These are phyloP conservation scores for Canavalia gladiata DNA, from an alignment of 306 rosid species.

Conservation along the genomic window DNA sequence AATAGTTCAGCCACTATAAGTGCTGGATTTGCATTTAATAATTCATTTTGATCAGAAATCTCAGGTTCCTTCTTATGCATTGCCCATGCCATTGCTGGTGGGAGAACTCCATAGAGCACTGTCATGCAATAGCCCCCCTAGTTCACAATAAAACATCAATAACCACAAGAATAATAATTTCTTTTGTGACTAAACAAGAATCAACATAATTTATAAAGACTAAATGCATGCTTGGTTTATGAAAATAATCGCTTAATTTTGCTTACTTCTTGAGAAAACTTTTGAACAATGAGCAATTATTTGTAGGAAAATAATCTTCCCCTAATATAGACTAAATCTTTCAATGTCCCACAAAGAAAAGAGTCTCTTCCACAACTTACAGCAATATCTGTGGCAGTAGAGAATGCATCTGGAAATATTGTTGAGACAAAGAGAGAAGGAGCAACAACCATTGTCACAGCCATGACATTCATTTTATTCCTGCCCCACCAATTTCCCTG, in stretches of 20 bases:
- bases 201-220: neutral
- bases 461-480: slow-evolving; percentile 57
- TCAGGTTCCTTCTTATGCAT: slow-evolving; percentile 54
- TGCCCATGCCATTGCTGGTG: slow-evolving; percentile 85
- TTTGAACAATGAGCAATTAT: neutral
- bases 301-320: too few species aligned
- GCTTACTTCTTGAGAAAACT: neutral
- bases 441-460: slow-evolving; percentile 67
- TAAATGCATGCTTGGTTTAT: neutral
- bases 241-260: neutral
- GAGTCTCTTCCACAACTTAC: slow-evolving; percentile 54
- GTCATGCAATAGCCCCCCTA: slow-evolving; percentile 91
- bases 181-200: neutral
- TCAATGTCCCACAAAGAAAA: slow-evolving; percentile 9
- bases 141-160: slow-evolving; percentile 30
- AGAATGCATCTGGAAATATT: slow-evolving; percentile 69
- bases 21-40: slow-evolving; percentile 61
- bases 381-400: slow-evolving; percentile 77
- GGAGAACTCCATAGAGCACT: slow-evolving; percentile 80
- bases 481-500: slow-evolving; percentile 67
- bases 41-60: slow-evolving; percentile 36
- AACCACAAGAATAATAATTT: neutral
- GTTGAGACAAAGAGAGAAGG: slow-evolving; percentile 70
- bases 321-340: neutral
- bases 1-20: slow-evolving; percentile 66